These are phyloP conservation scores for Capsicum rhomboideum DNA, from an alignment of 257 asterid genomes.

Conservation along the genomic window DNA sequence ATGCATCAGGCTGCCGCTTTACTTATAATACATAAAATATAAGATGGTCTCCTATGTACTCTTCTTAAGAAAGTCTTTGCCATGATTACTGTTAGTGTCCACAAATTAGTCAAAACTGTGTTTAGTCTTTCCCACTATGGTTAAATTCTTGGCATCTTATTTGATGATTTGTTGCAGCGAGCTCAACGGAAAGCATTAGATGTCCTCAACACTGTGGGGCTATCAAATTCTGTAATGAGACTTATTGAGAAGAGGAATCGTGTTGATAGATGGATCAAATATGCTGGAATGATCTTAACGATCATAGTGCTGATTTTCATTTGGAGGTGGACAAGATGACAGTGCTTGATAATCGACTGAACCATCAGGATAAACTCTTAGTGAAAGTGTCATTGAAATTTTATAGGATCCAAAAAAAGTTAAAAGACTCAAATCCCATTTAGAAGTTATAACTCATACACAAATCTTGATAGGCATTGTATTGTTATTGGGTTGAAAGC, in stretches of 20 bases:
- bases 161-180: conserved; percentile 38
- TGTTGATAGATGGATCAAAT: conserved; percentile 77
- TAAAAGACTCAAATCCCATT: neutral
- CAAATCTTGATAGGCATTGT: neutral
- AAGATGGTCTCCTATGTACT: neutral
- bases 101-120: neutral
- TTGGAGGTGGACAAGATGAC: conserved; percentile 91
- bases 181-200: conserved; percentile 93
- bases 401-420: too few species aligned
- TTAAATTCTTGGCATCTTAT: neutral
- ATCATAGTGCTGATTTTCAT: conserved; percentile 31
- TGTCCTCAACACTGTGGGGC: conserved; percentile 67
- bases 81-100: neutral
- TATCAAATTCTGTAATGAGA: conserved; percentile 72
- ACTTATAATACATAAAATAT: neutral
- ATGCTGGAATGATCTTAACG: conserved; percentile 65
- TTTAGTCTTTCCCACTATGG: neutral
- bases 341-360: neutral
- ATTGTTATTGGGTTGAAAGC: neutral
- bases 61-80: neutral
- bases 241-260: conserved; percentile 85
- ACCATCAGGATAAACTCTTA: neutral
- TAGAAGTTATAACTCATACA: neutral
- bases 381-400: neutral
- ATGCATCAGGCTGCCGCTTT: too few species aligned